These are phyloP conservation scores for Condylostoma magnum DNA, from an alignment of 169 alveolate genomes.

Conservation along the genomic window DNA sequence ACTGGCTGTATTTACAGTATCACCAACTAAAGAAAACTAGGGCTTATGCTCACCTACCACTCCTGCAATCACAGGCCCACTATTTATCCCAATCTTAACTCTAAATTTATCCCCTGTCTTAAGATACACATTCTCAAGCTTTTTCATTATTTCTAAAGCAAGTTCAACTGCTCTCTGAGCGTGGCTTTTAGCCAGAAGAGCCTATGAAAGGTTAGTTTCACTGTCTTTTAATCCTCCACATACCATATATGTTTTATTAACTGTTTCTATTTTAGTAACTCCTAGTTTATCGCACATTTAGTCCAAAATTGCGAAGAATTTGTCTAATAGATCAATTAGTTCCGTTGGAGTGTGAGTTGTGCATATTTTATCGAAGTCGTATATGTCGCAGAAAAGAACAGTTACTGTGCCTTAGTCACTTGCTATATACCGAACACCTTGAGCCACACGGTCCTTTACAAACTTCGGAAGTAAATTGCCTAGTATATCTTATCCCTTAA, in stretches of 20 bases:
- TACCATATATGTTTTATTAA: conserved; percentile 25
- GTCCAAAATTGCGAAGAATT: conserved; percentile 19
- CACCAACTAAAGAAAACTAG: conserved; percentile 96
- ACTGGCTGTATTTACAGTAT: conserved; percentile 96
- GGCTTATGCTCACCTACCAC: conserved; percentile 98
- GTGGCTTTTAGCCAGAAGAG: conserved; percentile 20
- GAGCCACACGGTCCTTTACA: conserved; percentile 68
- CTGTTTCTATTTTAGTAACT: conserved; percentile 35
- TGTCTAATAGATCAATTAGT: conserved; percentile 23
- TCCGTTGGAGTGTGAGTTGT: conserved; percentile 29
- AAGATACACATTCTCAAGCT: conserved; percentile 23
- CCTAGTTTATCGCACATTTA: conserved; percentile 26
- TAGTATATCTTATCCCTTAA: conserved; percentile 47
- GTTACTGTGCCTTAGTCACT: conserved; percentile 92
- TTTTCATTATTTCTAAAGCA: conserved; percentile 26
- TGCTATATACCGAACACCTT: conserved; percentile 75
- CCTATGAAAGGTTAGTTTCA: conserved; percentile 15
- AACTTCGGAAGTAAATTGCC: conserved; percentile 80
- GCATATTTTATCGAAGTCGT: conserved; percentile 92
- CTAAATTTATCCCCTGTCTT: conserved; percentile 23
- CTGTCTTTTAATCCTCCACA: conserved; percentile 38
- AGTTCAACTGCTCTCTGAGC: conserved; percentile 5
- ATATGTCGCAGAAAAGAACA: conserved; percentile 95
- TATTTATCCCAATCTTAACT: conserved; percentile 94
- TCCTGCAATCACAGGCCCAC: conserved; percentile 96